A percentile compares a stretch with the other conserved stretches of the same genome.
phyloP scores from a whole-genome alignment of 2,329 filamentous ascomycete genomes.

The Aspergillus fijiensis region DNA sequence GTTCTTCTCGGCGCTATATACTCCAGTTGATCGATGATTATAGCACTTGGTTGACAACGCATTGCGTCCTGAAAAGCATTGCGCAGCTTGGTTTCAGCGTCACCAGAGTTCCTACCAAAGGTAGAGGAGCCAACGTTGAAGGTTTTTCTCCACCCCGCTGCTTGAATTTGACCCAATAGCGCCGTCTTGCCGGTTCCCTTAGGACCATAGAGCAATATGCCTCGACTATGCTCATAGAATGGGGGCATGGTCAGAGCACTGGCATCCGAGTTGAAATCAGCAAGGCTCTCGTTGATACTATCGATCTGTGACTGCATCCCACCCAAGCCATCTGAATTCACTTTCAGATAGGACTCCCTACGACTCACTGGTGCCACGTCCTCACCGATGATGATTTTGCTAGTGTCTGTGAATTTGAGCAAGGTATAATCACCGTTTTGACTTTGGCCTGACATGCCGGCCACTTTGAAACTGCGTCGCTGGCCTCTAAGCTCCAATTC shows the following conservation, averaged over 20 bases:
- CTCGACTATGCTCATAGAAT: slow-evolving; percentile 50
- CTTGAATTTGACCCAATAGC: slow-evolving; percentile 67
- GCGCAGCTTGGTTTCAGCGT: slow-evolving; percentile 57
- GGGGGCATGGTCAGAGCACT: slow-evolving; percentile 38
- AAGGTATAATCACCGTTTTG: slow-evolving; percentile 38
- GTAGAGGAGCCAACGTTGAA: slow-evolving; percentile 47
- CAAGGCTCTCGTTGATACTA: slow-evolving; percentile 66
- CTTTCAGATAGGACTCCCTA: slow-evolving; percentile 21
- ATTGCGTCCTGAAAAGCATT: slow-evolving; percentile 69
- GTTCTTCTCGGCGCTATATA: slow-evolving; percentile 62
- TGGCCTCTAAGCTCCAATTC: slow-evolving; percentile 59
- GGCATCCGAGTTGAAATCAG: slow-evolving; percentile 49
- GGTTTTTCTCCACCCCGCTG: slow-evolving; percentile 68
- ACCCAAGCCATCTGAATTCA: slow-evolving; percentile 57
- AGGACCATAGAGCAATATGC: slow-evolving; percentile 75
- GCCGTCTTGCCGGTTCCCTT: slow-evolving; percentile 82
- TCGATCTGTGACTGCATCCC: slow-evolving; percentile 66
- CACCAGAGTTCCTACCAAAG: slow-evolving; percentile 38
- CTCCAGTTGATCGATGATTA: slow-evolving; percentile 78
- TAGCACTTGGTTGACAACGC: slow-evolving; percentile 68
- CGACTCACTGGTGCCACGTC: slow-evolving; percentile 19
- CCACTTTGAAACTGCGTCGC: slow-evolving; percentile 62
- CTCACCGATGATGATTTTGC: slow-evolving; percentile 35
- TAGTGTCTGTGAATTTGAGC: slow-evolving; percentile 36
- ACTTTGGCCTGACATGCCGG: slow-evolving; percentile 53